These are phyloP conservation scores for Alternaria postmessia DNA, from an alignment of 2,329 filamentous ascomycete genomes.

Conservation along the genomic window DNA sequence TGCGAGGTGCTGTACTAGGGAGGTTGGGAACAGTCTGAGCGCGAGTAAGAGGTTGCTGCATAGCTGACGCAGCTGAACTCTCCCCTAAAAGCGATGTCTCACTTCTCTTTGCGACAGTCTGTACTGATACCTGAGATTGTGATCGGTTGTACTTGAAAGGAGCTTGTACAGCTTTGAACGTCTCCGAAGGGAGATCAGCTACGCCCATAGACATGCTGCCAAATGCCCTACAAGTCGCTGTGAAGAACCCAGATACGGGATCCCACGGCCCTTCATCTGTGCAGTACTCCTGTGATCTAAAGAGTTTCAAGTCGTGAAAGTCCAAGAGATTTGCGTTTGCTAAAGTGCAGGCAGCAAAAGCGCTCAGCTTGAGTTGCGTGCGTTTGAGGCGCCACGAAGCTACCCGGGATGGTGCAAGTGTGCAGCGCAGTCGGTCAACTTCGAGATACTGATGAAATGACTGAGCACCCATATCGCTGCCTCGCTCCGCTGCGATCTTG, in stretches of 20 bases:
- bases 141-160: slow-evolving; percentile 11
- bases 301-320: slow-evolving; percentile 29
- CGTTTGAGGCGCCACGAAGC: slow-evolving; percentile 37
- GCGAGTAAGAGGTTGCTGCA: not conserved
- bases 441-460: slow-evolving; percentile 37
- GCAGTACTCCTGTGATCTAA: slow-evolving; percentile 23
- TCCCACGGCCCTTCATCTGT: slow-evolving; percentile 27
- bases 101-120: slow-evolving; percentile 3
- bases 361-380: slow-evolving; percentile 30
- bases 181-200: slow-evolving; percentile 69
- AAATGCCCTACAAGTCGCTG: slow-evolving; percentile 67
- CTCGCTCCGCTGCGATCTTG: slow-evolving; percentile 37
- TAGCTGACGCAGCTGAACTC: not conserved
- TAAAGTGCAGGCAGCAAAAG: slow-evolving; percentile 36
- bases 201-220: slow-evolving; percentile 73
- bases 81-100: not conserved
- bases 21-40: not conserved
- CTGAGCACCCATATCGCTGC: slow-evolving; percentile 34
- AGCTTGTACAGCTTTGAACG: slow-evolving; percentile 50
- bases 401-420: slow-evolving; percentile 28
- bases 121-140: slow-evolving; percentile 14
- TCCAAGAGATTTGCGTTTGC: slow-evolving; percentile 23
- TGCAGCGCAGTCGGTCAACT: slow-evolving; percentile 34
- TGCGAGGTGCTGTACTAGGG: not conserved
- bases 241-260: slow-evolving; percentile 26